A percentile compares a stretch with the other conserved stretches of the same genome.
Conservation (phyloP, 1,139 yeast genomes). For the Protomyces arabidopsidicola region DNA sequence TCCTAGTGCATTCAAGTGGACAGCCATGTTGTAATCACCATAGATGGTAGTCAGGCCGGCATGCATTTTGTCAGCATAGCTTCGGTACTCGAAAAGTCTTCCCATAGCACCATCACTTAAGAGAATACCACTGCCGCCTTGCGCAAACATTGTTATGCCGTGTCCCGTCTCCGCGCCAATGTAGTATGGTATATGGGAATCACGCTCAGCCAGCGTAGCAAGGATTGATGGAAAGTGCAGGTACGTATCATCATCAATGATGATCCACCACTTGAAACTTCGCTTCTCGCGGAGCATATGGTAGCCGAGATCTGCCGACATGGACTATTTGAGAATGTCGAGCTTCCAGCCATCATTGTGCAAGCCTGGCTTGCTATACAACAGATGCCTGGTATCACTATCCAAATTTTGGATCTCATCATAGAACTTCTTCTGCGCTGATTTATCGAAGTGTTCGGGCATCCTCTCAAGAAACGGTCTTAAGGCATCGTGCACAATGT, state of each 20-base stretch:
- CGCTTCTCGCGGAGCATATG: background rate
- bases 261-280: conserved; percentile 39
- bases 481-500: conserved; percentile 2
- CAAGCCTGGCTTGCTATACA: background rate
- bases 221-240: conserved; percentile 37
- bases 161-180: background rate
- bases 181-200: conserved; percentile 35
- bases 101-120: conserved; percentile 39
- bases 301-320: conserved; percentile 11
- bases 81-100: conserved; percentile 34
- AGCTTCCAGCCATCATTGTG: conserved; percentile 12
- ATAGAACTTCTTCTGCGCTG: background rate
- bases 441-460: background rate
- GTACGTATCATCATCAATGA: conserved; percentile 42
- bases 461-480: background rate
- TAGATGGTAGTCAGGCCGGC: conserved; percentile 37
- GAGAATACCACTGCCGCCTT: conserved; percentile 43
- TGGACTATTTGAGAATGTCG: conserved; percentile 6
- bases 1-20: conserved; percentile 32
- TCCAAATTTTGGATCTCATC: background rate
- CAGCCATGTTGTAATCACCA: conserved; percentile 42
- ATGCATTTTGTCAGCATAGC: conserved; percentile 35
- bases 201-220: conserved; percentile 35
- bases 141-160: conserved; percentile 37
- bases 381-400: no score